Evolutionary conservation across 2,329 filamentous ascomycete species (phyloP).

Genomic region (Fusarium subtropicale): DNA sequence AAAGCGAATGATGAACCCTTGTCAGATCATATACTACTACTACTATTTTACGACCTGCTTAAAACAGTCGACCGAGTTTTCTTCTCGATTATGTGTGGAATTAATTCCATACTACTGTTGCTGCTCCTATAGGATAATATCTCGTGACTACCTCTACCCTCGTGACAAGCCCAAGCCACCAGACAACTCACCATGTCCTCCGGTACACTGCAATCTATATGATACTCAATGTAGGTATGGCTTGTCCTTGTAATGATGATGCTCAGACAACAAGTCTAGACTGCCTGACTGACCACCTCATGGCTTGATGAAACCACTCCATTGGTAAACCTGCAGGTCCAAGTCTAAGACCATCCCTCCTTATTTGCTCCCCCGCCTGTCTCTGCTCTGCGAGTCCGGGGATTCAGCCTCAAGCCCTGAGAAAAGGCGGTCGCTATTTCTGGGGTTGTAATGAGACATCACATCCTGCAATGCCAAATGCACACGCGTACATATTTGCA

Average conservation of each 20-base stretch:
- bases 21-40: constrained; percentile 23
- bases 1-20: constrained; percentile 1
- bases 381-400: constrained; percentile 9
- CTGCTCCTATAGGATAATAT: neutral
- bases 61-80: neutral
- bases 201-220: constrained; percentile 1
- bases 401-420: constrained; percentile 2
- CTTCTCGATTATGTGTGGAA: neutral
- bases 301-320: constrained; percentile 27
- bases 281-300: constrained; percentile 3
- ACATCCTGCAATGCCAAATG: constrained; percentile 1
- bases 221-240: constrained; percentile 13
- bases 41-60: constrained; percentile 5
- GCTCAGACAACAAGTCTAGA: neutral
- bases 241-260: neutral
- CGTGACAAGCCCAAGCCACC: constrained; percentile 6
- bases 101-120: neutral
- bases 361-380: constrained; percentile 1
- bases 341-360: constrained; percentile 1
- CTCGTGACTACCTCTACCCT: constrained; percentile 11
- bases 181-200: constrained; percentile 9
- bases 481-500: constrained; percentile 14
- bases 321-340: constrained; percentile 7
- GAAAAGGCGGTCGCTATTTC: constrained; percentile 25
- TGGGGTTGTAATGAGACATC: constrained; percentile 16